These are phyloP conservation scores for Aspergillus arachidicola DNA, from an alignment of 2,329 filamentous ascomycete species.

Conservation along the genomic window DNA sequence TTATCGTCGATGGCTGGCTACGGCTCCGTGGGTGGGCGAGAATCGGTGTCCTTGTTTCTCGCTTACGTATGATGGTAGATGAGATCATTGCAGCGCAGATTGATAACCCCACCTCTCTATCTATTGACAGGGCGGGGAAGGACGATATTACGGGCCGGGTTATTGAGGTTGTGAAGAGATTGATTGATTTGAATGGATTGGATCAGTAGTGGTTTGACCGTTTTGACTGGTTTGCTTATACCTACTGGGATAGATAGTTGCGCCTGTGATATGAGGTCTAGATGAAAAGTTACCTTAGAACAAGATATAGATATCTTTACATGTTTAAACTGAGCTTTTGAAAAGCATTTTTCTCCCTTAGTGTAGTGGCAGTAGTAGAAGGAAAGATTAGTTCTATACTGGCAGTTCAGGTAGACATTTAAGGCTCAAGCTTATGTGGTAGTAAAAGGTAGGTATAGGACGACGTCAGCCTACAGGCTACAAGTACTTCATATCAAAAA, in stretches of 20 bases:
- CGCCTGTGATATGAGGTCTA: neutral
- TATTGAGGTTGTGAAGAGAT: slow-evolving; percentile 72
- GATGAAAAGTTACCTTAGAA: neutral
- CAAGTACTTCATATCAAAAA: too few species aligned
- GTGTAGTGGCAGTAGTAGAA: too few species aligned
- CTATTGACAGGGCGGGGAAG: slow-evolving; percentile 5
- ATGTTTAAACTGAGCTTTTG: neutral
- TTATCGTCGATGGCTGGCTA: slow-evolving; percentile 92
- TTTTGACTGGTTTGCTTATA: slow-evolving; percentile 21
- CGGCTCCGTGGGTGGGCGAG: slow-evolving; percentile 86
- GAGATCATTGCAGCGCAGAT: slow-evolving; percentile 78
- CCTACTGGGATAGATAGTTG: neutral
- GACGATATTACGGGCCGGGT: slow-evolving; percentile 50
- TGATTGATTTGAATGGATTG: slow-evolving; percentile 88
- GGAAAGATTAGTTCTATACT: too few species aligned
- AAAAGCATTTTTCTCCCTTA: too few species aligned
- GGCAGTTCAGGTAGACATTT: too few species aligned
- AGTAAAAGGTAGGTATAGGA: too few species aligned
- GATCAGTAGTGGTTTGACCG: slow-evolving; percentile 56
- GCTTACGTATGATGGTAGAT: slow-evolving; percentile 84
- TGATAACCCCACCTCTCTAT: slow-evolving; percentile 67
- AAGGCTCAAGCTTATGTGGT: too few species aligned
- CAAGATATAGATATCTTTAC: neutral
- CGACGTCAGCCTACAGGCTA: too few species aligned
- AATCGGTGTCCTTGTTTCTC: slow-evolving; percentile 84